Evolutionary conservation across 2,329 filamentous ascomycete genomes (phyloP).

Genomic region (Colletotrichum filicis): DNA sequence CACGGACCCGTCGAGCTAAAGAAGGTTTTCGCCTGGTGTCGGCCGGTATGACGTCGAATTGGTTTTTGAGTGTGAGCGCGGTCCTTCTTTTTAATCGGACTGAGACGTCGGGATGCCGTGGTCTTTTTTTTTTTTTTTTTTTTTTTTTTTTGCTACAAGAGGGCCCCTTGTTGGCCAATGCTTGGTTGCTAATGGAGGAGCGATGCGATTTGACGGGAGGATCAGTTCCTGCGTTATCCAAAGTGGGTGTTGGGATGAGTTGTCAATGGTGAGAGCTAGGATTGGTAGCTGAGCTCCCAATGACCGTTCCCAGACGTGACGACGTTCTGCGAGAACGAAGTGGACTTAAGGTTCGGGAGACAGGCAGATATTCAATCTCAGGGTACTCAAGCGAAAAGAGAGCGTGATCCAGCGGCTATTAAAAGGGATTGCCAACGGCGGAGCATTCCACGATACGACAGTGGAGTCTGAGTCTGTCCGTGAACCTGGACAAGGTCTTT

Average conservation of each 20-base stretch:
- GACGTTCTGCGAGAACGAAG: not conserved
- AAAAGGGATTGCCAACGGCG: slow-evolving; percentile 1
- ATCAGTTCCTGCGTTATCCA: not conserved
- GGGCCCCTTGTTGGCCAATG: slow-evolving; percentile 8
- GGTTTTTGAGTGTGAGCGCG: not conserved
- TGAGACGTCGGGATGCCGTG: slow-evolving; percentile 12
- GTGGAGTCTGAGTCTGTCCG: slow-evolving; percentile 1
- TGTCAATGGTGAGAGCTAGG: slow-evolving; percentile 8
- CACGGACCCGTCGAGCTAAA: slow-evolving; percentile 29
- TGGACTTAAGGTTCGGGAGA: not conserved
- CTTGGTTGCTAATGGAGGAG: slow-evolving; percentile 14
- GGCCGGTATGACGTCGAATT: slow-evolving; percentile 28
- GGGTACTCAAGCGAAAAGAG: not conserved
- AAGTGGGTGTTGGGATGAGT: slow-evolving; percentile 2
- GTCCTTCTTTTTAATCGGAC: slow-evolving; percentile 7
- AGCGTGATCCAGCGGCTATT: not conserved
- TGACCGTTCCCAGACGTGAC: not conserved
- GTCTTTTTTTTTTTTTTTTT: not conserved
- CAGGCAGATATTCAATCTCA: not conserved
- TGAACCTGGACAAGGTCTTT: not conserved
- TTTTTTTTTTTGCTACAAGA: not conserved
- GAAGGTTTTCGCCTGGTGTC: slow-evolving; percentile 24
- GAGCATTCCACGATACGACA: not conserved
- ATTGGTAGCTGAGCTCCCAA: slow-evolving; percentile 6
- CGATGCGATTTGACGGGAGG: slow-evolving; percentile 11